A percentile compares a stretch with the other conserved stretches of the same genome.
Evolutionary conservation across 306 rosid species (phyloP).

Genomic region (Boehmeria nivea): DNA sequence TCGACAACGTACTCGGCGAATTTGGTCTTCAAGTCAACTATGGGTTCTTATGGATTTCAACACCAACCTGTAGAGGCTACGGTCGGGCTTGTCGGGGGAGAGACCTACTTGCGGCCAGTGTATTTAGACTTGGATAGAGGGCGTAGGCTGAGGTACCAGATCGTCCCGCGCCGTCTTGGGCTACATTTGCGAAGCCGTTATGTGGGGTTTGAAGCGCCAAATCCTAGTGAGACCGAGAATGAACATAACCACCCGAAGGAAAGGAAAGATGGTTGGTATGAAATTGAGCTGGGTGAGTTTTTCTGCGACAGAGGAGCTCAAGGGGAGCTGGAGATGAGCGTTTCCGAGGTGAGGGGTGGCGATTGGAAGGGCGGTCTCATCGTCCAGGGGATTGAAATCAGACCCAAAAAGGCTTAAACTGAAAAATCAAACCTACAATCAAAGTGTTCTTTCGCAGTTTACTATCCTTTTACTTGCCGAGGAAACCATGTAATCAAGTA

Average conservation of each 20-base stretch:
- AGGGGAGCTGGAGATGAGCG: slow-evolving; percentile 43
- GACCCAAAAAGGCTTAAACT: slow-evolving; percentile 32
- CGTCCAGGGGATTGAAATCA: slow-evolving; percentile 66
- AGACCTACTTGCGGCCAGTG: slow-evolving; percentile 13
- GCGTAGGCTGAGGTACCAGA: slow-evolving; percentile 18
- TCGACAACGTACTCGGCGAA: slow-evolving; percentile 48
- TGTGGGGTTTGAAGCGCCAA: background rate
- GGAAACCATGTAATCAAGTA: background rate
- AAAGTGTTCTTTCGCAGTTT: background rate
- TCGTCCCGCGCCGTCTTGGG: slow-evolving; percentile 31
- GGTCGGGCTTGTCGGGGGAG: slow-evolving; percentile 41
- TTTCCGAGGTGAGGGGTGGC: slow-evolving; percentile 36
- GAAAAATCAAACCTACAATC: too few relatives aligned
- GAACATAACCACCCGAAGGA: slow-evolving; percentile 23
- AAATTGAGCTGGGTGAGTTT: slow-evolving; percentile 61
- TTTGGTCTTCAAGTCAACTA: slow-evolving; percentile 46
- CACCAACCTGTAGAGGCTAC: slow-evolving; percentile 42
- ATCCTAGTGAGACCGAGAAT: background rate
- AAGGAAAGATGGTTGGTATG: slow-evolving; percentile 60
- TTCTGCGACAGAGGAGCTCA: slow-evolving; percentile 32
- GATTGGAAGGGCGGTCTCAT: slow-evolving; percentile 68
- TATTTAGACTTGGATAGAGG: slow-evolving; percentile 29
- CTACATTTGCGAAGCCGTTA: slow-evolving; percentile 14
- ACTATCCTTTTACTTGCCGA: background rate
- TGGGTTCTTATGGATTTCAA: slow-evolving; percentile 36